Base-by-base conservation (phyloP, 805 yeast genomes). In the Suhomyces sp. region DNA sequence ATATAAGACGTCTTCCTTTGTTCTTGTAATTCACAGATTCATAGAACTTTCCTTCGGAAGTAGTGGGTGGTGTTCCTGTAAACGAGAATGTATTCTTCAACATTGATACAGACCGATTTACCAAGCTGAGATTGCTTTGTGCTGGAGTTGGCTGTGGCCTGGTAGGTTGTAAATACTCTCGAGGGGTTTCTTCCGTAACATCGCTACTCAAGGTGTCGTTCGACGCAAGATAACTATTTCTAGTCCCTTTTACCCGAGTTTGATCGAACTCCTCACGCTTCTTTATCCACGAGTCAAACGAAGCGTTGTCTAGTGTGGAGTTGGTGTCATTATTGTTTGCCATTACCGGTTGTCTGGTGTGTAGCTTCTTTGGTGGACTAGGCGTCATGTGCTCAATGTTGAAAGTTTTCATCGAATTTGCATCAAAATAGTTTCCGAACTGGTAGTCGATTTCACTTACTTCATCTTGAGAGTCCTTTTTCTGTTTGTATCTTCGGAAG, bases 261-360 rank as follows among this genome's bases (percentile, higher is more conserved):
- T 57, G 63, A 6, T 77, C 83, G 55, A 69, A 80, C 52, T 76
- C 76, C 50, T 76, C 77, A 55, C 84, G 64, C 60, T 81, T 81
- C 27, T 74, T 69, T 44, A 75, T 73, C 85, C 85, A 81, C 22
- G 83, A 78, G 54, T 76, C 77, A 23, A 82, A 76, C 4, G 84
- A 80, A 8, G 76, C 66, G 26, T 69, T 78, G 48, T 79, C 85
- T 31, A 75, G 57, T 0, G 79, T 73, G 1, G 75, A 71, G 31
- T 54, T 61, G 2, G 70, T 62, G 50, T 75, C 78, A 54, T 68
- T 67, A 27, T 54, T 26, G n/a, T 15, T 40, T 9, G 15, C 13
- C 40, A 27, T 33, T 10, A 38, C 41, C 44, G 23, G 23, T 23
- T 23, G 41, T 15, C 33, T 44, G 3, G 49, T 47, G n/a, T 22